These are phyloP conservation scores for Lipomyces yamanashiensis DNA, from an alignment of 805 yeast species.

Conservation along the genomic window DNA sequence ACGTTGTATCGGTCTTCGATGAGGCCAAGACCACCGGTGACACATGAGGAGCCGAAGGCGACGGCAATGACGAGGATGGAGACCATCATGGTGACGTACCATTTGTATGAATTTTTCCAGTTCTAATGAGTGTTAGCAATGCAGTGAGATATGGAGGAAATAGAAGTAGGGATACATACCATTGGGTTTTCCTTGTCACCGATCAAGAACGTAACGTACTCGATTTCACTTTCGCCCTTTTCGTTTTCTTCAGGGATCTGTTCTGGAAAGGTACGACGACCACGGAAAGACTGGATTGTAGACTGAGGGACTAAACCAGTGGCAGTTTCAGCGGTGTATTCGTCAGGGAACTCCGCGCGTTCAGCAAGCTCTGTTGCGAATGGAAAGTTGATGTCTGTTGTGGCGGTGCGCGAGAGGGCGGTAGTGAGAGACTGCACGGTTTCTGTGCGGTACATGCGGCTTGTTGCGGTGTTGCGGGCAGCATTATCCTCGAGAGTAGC, in stretches of 20 bases:
- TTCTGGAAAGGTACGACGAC: slow-evolving; percentile 21
- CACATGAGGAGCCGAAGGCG: slow-evolving; percentile 91
- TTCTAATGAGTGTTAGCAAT: slow-evolving; percentile 13
- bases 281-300: slow-evolving; percentile 52
- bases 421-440: slow-evolving; percentile 75
- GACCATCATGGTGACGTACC: slow-evolving; percentile 63
- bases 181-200: slow-evolving; percentile 86
- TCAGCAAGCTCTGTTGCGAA: slow-evolving; percentile 36
- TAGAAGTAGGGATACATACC: slow-evolving; percentile 36
- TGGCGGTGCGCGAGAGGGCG: slow-evolving; percentile 58
- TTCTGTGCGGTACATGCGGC: slow-evolving; percentile 53
- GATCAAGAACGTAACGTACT: slow-evolving; percentile 79
- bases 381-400: slow-evolving; percentile 57
- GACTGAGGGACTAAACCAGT: slow-evolving; percentile 86
- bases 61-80: slow-evolving; percentile 81
- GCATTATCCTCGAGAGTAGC: slow-evolving; percentile 46
- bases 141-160: not conserved
- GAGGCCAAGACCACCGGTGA: slow-evolving; percentile 80
- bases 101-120: slow-evolving; percentile 30
- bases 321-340: slow-evolving; percentile 82
- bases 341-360: slow-evolving; percentile 79
- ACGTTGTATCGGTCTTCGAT: slow-evolving; percentile 71
- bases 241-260: slow-evolving; percentile 40
- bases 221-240: slow-evolving; percentile 50
- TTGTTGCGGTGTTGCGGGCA: slow-evolving; percentile 3